Base-by-base conservation (phyloP, 116 monocot species). In the Zostera marina region DNA sequence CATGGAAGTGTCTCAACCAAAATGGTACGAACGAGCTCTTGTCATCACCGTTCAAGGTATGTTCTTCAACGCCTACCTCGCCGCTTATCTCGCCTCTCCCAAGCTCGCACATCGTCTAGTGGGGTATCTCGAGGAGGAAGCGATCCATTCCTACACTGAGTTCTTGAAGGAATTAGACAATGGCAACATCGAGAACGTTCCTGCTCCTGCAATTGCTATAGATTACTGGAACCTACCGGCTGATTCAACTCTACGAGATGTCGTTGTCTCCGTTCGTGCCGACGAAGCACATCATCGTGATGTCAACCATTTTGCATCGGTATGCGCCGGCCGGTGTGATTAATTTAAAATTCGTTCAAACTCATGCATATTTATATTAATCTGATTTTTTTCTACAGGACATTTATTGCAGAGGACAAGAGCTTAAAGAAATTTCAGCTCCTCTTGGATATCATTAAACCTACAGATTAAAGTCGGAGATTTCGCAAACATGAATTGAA, bases 281-380 rank as follows among this genome's bases (percentile, higher is more conserved):
- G 83, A 83, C 57, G 79, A 83, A 63, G 79, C 83, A 9, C 83
- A 83, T 52, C 83, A 83, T 61, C 83, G 79, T 38, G 83, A 83
- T 54, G 83, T 79, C 58, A 83, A 83, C 69, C 83, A 83, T 40
- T 77, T 63, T 13, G 76, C 76, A 2, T 77, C 71, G 41, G 74
- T 74, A 55, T 19, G 12, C 9, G 1, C 41, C 1, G 0, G 1
- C 21, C 1, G 1, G 9, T 15, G 8, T 39, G 14, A 16, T 15
- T 16, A 48, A 48, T 17, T 5, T 1, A 48, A 3, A 0, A 4
- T 48, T 14, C 13, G 4, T 48, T 2, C 5, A 14, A 2, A 1
- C 19, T n/a, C 5, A 1, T 48, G 15, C 19, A 14, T 48, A 48
- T n/a, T n/a, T n/a, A n/a, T 11, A 17, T 48, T 16, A 5, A 48